phyloP scores from a whole-genome alignment of 495 filamentous ascomycete species.

The Lentithecium fluviatile region DNA sequence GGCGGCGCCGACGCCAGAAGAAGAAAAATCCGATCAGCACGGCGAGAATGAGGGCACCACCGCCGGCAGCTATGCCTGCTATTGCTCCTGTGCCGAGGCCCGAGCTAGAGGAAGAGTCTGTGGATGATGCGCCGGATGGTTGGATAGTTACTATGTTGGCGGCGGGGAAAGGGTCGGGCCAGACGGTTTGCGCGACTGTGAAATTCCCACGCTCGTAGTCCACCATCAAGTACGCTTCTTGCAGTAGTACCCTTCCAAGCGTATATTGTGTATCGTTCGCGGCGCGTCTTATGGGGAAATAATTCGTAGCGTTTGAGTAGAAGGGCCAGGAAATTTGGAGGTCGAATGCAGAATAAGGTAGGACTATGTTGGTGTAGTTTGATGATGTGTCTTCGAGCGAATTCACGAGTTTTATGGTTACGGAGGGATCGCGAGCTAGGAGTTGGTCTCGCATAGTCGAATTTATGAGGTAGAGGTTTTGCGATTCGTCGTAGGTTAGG shows the following conservation, averaged over 20 bases:
- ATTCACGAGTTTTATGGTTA: slow-evolving; percentile 41
- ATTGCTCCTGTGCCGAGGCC: slow-evolving; percentile 29
- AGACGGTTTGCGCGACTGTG: slow-evolving; percentile 35
- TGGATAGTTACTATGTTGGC: slow-evolving; percentile 33
- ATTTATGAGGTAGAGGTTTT: slow-evolving; percentile 41
- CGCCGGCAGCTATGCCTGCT: slow-evolving; percentile 35
- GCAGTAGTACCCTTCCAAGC: slow-evolving; percentile 38
- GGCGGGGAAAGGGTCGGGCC: slow-evolving; percentile 29
- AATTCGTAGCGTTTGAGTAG: slow-evolving; percentile 35
- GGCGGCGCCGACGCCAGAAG: slow-evolving; percentile 2
- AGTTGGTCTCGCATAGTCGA: slow-evolving; percentile 37
- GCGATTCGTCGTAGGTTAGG: slow-evolving; percentile 38
- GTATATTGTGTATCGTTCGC: slow-evolving; percentile 38
- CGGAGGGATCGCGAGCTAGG: slow-evolving; percentile 31
- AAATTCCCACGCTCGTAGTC: slow-evolving; percentile 41
- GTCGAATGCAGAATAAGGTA: slow-evolving; percentile 41
- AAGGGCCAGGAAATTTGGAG: slow-evolving; percentile 34
- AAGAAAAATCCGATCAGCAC: slow-evolving; percentile 10
- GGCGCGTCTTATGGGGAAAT: slow-evolving; percentile 41
- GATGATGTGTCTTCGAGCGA: slow-evolving; percentile 21
- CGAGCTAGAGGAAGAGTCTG: slow-evolving; percentile 6
- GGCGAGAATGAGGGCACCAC: slow-evolving; percentile 20
- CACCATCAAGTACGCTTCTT: slow-evolving; percentile 42
- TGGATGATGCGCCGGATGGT: slow-evolving; percentile 10
- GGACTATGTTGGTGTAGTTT: slow-evolving; percentile 36